Conservation (phyloP, 202 grass and related monocot genomes). For the Eragrostis tef region DNA sequence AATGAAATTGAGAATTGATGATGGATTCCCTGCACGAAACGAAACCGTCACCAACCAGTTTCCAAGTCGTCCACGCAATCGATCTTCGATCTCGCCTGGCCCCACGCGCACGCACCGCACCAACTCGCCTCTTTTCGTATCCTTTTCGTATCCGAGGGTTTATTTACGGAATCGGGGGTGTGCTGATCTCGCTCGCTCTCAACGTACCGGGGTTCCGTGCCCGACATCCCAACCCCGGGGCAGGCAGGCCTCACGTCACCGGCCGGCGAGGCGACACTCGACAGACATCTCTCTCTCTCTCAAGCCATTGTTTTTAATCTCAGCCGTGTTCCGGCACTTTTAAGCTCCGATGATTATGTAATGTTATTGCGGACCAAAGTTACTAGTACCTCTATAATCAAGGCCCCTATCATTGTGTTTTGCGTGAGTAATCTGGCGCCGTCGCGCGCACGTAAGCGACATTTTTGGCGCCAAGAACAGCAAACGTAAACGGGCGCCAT, state of each 20-base stretch:
- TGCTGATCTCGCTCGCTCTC: too few species aligned
- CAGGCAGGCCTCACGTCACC: neutral
- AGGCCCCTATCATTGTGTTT: too few species aligned
- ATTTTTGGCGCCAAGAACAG: neutral
- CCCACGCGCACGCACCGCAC: neutral
- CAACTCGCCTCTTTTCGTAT: neutral
- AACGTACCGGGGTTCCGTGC: constrained; percentile 5
- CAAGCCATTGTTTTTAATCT: neutral
- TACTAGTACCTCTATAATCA: too few species aligned
- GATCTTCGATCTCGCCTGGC: neutral
- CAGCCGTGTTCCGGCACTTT: neutral
- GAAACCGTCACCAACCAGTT: neutral
- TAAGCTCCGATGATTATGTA: too few species aligned
- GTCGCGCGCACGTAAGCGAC: neutral
- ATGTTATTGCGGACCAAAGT: too few species aligned
- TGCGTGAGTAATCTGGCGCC: too few species aligned
- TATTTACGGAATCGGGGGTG: too few species aligned
- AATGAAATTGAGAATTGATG: too few species aligned
- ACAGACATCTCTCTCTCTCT: neutral
- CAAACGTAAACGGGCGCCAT: too few species aligned
- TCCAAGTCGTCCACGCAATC: neutral
- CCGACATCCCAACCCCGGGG: neutral
- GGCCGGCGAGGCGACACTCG: too few species aligned
- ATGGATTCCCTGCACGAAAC: neutral
- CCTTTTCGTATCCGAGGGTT: too few species aligned